Evolutionary conservation across 1,139 yeast genomes (phyloP).

Genomic region (Pneumocystis canis): DNA sequence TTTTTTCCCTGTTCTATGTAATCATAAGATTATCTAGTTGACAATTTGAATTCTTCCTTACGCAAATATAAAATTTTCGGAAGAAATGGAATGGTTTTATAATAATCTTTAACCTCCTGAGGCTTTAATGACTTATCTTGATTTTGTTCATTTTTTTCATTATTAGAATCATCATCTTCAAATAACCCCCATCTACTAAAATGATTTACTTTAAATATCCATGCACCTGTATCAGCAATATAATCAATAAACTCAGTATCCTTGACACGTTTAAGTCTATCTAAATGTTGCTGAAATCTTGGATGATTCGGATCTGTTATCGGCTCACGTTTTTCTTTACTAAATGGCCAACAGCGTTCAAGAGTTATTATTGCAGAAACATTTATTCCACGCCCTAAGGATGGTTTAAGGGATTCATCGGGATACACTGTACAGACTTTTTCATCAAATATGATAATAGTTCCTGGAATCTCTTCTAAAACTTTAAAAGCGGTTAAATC

Average conservation of each 20-base stretch:
- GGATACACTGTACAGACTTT: constrained; percentile 64
- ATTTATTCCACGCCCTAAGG: constrained; percentile 71
- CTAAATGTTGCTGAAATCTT: constrained; percentile 52
- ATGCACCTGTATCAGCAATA: constrained; percentile 66
- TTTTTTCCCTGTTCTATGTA: neutral
- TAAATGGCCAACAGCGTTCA: constrained; percentile 63
- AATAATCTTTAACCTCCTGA: neutral
- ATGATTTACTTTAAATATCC: constrained; percentile 77
- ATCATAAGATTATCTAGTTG: neutral
- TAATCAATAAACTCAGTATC: constrained; percentile 56
- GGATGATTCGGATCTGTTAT: constrained; percentile 69
- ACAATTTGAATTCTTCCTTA: neutral
- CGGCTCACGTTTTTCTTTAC: constrained; percentile 57
- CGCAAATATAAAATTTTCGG: neutral
- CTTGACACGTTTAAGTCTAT: constrained; percentile 45
- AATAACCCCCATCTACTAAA: constrained; percentile 88
- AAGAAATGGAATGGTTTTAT: neutral
- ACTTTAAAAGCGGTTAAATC: constrained; percentile 56
- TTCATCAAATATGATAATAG: constrained; percentile 44
- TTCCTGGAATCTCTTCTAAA: constrained; percentile 50
- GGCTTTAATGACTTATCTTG: neutral
- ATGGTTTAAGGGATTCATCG: constrained; percentile 46
- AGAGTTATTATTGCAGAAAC: constrained; percentile 58
- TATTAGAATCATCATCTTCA: constrained; percentile 48
- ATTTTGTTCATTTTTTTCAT: constrained; percentile 22